phyloP scores from a whole-genome alignment of 352 stramenopile genomes.

The Plasmopara muralis region DNA sequence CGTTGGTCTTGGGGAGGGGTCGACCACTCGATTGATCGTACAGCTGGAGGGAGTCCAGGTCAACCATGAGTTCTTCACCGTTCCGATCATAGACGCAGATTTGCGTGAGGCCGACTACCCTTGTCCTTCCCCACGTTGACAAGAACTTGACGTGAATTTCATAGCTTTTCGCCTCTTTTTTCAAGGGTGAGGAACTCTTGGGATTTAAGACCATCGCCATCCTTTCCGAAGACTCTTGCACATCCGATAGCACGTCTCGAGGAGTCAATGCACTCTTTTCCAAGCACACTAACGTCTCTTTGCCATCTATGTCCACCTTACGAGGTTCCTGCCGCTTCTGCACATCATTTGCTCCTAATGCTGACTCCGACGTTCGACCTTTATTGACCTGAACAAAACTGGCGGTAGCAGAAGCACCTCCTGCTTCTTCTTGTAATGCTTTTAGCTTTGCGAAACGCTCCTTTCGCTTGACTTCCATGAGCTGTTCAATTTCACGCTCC shows the following conservation, averaged over 20 bases:
- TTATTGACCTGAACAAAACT: background rate
- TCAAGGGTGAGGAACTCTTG: constrained; percentile 14
- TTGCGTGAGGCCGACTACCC: constrained; percentile 53
- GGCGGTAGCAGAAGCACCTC: constrained; percentile 1
- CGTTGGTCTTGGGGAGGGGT: constrained; percentile 47
- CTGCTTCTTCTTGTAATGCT: constrained; percentile 35
- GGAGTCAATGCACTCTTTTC: background rate
- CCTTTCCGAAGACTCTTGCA: background rate
- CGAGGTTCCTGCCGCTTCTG: background rate
- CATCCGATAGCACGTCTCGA: background rate
- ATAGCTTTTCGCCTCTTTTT: background rate
- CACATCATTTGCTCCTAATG: background rate
- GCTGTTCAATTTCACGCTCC: constrained; percentile 52
- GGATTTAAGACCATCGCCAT: constrained; percentile 23
- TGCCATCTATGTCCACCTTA: background rate
- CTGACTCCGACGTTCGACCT: background rate
- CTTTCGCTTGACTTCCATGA: constrained; percentile 59
- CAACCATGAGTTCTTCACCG: constrained; percentile 46
- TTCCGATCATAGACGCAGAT: constrained; percentile 60
- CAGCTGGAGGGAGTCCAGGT: constrained; percentile 38
- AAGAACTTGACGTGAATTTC: constrained; percentile 64
- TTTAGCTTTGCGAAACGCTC: constrained; percentile 50
- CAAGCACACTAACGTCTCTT: background rate
- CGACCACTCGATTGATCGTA: constrained; percentile 42
- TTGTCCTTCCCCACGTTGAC: constrained; percentile 58